Evolutionary conservation across 331 rosid genomes (phyloP), one percentile per base, ranked within the genome.

Genomic region (Quercus tomentella): DNA sequence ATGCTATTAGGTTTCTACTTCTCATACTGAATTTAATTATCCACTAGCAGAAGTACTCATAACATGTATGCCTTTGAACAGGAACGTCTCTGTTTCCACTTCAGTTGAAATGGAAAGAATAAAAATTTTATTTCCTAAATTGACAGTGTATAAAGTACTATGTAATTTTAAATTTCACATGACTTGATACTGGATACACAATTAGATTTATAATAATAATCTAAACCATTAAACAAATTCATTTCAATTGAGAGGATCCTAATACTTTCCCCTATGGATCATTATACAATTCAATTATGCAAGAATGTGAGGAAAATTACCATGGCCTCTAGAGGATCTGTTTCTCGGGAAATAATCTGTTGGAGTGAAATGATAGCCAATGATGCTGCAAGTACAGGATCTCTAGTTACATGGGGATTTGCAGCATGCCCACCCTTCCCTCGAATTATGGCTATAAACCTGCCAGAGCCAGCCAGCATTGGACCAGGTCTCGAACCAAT

Each of bases 321-420:
- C 84, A 79, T 83, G 70, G 92, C 75, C 49, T 90, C 85, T 6
- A 84, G 82, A 70, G 88, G 91, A 68, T 88, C 86, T 4, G 91
- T 88, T 80, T 90, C 94, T 72, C 88, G 77, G 37, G 92, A 87
- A 68, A 90, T 31, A 51, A 88, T 79, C n/a, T 86, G 89, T 75
- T 90, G 92, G 51, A 90, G 91, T 6, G 90, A 41, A 30, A 84
- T 67, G 77, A 90, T 84, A 54, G 85, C 76, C 2, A 79, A 75
- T 28, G 89, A 76, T 51, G 88, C 88, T 20, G 87, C 87, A 15
- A 86, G 82, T 67, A 88, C 70, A 23, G 90, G 92, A 56, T 89
- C 88, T 66, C 56, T 80, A 9, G 85, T 26, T 35, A 23, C 37
- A 14, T 88, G 94, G 28, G 90, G 90, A 26, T 7, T 25, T 12